Base-by-base conservation (phyloP, 2,329 filamentous ascomycete species). In the Arthrocladium fulminans region DNA sequence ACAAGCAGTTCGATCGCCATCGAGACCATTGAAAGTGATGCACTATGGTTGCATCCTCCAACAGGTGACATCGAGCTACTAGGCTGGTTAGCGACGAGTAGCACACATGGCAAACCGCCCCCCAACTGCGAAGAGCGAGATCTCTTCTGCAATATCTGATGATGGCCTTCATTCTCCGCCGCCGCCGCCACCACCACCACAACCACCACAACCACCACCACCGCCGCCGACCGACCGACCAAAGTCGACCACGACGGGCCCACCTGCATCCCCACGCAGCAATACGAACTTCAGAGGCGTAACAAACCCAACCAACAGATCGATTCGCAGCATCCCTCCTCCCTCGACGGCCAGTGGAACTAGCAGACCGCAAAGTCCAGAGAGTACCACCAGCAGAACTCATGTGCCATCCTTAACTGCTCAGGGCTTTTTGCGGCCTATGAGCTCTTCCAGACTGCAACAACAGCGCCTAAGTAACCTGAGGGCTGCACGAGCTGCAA, bases 361-460 rank as follows among this genome's bases (percentile, higher is more conserved):
- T n/a, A 71, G 74, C 65, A 63, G 80, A 67, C 56, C 75, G 75
- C 67, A 63, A 42, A 73, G 68, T 50, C 55, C 83, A 73, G 46
- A 75, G 13, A 90, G 83, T 56, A 75, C 86, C 35, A 74, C 84
- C 39, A 88, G 83, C 63, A 79, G 83, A 61, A 92, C 86, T 35
- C 92, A 98, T 72, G 88, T 94, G 17, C 89, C 92, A 1, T 88
- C 85, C 1, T 72, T 98, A 46, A 84, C 88, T 2, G 88, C 88
- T 13, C 85, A 90, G 61, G 90, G 87, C 47, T 97, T 98, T 70
- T 95, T 94, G 63, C 84, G 84, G 19, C 92, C 92, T 32, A 94
- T 98, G 88, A 97, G 89, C 69, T 94, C 90, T 20, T 88, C 95
- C 65, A 84, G 88, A 64, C 73, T 97, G 44, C 90, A 97, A 68